Conservation (phyloP, 768 basidiomycete species). For the Boletellus sp. region DNA sequence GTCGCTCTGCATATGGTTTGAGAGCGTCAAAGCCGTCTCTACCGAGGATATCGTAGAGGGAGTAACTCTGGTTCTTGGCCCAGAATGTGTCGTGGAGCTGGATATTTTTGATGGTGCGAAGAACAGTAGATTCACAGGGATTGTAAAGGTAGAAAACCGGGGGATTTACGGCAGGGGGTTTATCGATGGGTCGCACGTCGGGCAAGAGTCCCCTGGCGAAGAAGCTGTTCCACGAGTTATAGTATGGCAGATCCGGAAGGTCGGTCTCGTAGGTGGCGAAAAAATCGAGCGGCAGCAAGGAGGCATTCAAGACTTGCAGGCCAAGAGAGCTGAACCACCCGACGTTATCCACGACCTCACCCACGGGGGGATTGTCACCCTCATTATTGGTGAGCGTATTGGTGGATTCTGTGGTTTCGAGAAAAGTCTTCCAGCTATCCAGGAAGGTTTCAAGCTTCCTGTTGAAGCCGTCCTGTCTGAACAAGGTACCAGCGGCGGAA, state of each 20-base stretch:
- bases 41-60: conserved; percentile 50
- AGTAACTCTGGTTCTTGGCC: conserved; percentile 58
- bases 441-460: neutral
- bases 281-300: no score
- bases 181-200: conserved; percentile 36
- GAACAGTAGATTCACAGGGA: conserved; percentile 51
- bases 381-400: neutral
- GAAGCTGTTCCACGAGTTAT: conserved; percentile 47
- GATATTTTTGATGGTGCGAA: conserved; percentile 34
- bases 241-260: neutral
- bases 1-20: conserved; percentile 31
- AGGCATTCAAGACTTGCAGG: no score
- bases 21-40: no score
- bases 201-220: conserved; percentile 42
- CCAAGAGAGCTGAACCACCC: no score
- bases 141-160: conserved; percentile 28
- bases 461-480: neutral
- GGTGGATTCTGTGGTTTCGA: neutral
- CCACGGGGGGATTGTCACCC: no score
- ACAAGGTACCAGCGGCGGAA: neutral
- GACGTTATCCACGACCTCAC: no score
- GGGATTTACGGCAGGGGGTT: conserved; percentile 5
- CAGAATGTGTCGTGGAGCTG: conserved; percentile 47
- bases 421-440: neutral
- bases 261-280: neutral